Percentiles rank a stretch among this genome's conserved stretches.
Conservation (phyloP, 148 eudicot species). For the Suaeda aralocaspica region DNA sequence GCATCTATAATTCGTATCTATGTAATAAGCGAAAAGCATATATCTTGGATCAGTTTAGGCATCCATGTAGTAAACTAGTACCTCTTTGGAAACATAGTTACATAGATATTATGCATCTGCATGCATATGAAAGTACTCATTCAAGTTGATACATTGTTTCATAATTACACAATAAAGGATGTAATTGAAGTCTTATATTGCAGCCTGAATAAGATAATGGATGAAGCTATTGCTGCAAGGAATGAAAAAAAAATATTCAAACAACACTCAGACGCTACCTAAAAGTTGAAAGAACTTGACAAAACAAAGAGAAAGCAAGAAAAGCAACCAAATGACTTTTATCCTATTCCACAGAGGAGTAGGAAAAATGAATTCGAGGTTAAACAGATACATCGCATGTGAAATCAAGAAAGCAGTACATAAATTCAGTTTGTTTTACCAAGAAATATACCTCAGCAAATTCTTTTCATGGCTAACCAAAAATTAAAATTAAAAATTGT, state of each 20-base stretch:
- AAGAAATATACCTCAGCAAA: constrained; percentile 3
- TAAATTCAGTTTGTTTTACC: background rate
- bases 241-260: background rate
- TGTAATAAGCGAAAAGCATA: too few species aligned
- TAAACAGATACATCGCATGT: background rate
- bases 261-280: too few species aligned
- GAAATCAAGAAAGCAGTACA: background rate
- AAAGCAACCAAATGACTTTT: background rate
- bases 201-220: background rate
- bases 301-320: background rate
- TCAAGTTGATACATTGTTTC: constrained; percentile 11
- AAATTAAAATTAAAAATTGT: background rate
- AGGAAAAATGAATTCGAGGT: background rate
- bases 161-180: background rate
- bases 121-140: too few species aligned
- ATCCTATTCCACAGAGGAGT: background rate
- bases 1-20: too few species aligned
- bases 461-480: constrained; percentile 10
- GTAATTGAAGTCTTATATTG: background rate
- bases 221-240: background rate
- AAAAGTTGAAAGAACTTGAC: too few species aligned
- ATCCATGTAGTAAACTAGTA: too few species aligned
- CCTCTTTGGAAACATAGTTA: too few species aligned
- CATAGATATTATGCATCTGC: too few species aligned
- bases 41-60: too few species aligned